Base-by-base conservation (phyloP, 331 rosid genomes). In the Quercus tomentella region DNA sequence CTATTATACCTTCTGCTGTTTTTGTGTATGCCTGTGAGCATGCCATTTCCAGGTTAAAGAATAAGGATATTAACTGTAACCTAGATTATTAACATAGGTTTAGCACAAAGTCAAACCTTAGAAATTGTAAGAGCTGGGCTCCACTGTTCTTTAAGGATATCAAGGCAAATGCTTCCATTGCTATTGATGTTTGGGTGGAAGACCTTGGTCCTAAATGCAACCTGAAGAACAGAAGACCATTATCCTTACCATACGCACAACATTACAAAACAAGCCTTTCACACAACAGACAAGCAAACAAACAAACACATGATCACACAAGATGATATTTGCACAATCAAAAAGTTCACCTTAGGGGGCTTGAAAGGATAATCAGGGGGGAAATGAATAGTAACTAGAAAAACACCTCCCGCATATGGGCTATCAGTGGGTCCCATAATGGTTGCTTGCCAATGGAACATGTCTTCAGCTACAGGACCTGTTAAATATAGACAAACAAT, bases 401-500 rank as follows among this genome's bases (percentile, higher is more conserved):
- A 91, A 35, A 91, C 93, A 81, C 93, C 96, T 86, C 96, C 96
- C 11, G 96, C 87, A 35, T 91, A 91, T 11, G 96, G 96, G 77
- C 96, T 91, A 61, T 91, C 96, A 73, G 96, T 61, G 70, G 96
- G 96, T 67, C 96, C 96, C 96, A 91, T 91, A 45, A 91, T 89
- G 33, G 96, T 91, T 2, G 95, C 95, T 85, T 89, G 95, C 92
- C 95, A 90, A 56, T 91, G 95, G 75, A 91, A 91, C 92, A 91
- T 89, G 75, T 91, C 96, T 76, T 91, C 96, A 56, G 93, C 96
- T n/a, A 91, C 96, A 45, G 94, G 94, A 55, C 94, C 94, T 90
- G 71, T 49, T 58, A 73, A 26, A 66, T 61, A 63, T 26, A 26
- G 70, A 63, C 35, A 63, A 28, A 14, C 15, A 15, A 28, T 17